Base-by-base conservation (phyloP, 768 basidiomycete species). In the Cystobasidium tubakii region DNA sequence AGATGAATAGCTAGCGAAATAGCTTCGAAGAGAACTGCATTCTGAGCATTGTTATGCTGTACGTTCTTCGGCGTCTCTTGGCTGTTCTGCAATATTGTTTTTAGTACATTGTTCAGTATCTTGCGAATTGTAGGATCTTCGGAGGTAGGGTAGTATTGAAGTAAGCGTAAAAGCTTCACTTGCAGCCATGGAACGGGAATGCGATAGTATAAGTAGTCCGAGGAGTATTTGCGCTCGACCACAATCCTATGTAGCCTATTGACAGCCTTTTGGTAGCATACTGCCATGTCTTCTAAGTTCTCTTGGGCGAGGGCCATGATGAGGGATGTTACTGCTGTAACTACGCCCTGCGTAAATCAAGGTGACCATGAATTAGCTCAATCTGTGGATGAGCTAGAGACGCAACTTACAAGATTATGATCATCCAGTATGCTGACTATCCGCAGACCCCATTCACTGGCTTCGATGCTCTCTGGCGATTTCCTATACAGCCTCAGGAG, bases 41-140 rank as follows among this genome's bases (percentile, higher is more conserved):
- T 92, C 79, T 96, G 95, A 12, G 95, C 96, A 78, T 99, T 99
- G 81, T 95, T 97, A 79, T 99, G 96, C 80, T 99, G 96, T 15
- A 97, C 90, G 77, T 98, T 97, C 76, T 90, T 86, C 13, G 92
- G 89, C 10, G 90, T 89, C 79, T 96, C 94, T 10, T 91, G 89
- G 21, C 83, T 82, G 78, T 90, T 93, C 77, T 89, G 89, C 87
- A 98, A 92, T 80, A 92, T 88, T 7, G 89, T 89, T 78, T 92
- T 89, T 67, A 99, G 83, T 12, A 96, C 90, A 75, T 90, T 85
- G 75, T 91, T 87, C 55, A 99, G 82, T 36, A 89, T 87, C 27
- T 85, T 85, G 27, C 87, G 86, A 75, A 95, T 84, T 6, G 90
- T 87, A 0, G 88, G 85, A 80, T 98, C 94, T 80, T 93, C 93